Evolutionary conservation across 2,329 filamentous ascomycete genomes (phyloP), one percentile per base, ranked within the genome.

Genomic region (Lasiodiplodia theobromae): DNA sequence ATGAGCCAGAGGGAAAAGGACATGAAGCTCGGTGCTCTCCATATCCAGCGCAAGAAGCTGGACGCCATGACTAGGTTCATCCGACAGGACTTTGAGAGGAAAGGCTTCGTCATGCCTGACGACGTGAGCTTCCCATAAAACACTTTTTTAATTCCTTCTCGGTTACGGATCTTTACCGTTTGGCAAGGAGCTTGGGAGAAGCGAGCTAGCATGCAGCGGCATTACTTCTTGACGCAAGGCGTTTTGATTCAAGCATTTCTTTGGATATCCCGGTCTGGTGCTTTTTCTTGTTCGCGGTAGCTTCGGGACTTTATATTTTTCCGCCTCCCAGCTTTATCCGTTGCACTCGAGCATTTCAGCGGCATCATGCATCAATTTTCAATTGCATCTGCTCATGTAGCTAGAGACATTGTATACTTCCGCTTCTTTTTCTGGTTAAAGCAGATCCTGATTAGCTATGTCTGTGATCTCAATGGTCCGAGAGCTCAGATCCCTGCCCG

Each of bases 61-160:
- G 83, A 85, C 65, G 80, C 80, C 4, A 76, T 85, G 73, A 79
- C 82, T 0, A 76, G 78, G 31, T 82, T 80, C 49, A 79, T 85
- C 11, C 72, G 80, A 53, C 72, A 72, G 12, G 82, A 85, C 53
- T 83, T 85, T 64, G 76, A 82, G 54, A 74, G 76, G 28, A 81
- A 79, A 49, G 81, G 81, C 8, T 85, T 85, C 71, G 74, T 81
- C 53, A 84, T 85, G 82, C 83, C 83, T 16, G 81, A 81, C 56
- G 82, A 78, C 37, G 57, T 63, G 23, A 58, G 57, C 38, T 69
- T 69, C 34, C 64, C 65, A 10, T 69, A 53, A 38, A 14, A 1
- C 12, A 31, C 2, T 16, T 64, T 52, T 31, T 31, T 37, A 66
- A 7, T 23, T 56, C 23, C 63, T 40, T 47, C 38, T 56, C 11